Percentiles rank a stretch among this genome's conserved stretches.
phyloP scores from a whole-genome alignment of 208 protist genomes.

The Porcisia deanei region DNA sequence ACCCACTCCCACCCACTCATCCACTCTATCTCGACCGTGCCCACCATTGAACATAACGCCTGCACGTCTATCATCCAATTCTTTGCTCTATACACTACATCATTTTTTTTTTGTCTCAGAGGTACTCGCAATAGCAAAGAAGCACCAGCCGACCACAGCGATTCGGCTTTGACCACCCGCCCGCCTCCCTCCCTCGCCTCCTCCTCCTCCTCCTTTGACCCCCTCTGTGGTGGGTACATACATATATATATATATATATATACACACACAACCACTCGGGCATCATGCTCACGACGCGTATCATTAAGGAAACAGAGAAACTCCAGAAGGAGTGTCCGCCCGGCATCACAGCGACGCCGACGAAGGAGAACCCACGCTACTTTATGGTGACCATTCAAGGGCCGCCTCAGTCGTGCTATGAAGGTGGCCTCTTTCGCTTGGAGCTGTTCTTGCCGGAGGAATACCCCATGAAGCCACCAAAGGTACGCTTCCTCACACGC shows the following conservation, averaged over 20 bases:
- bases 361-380: slow-evolving; percentile 81
- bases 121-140: no score
- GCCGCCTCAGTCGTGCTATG: slow-evolving; percentile 89
- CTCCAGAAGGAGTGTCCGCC: slow-evolving; percentile 87
- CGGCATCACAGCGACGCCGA: slow-evolving; percentile 86
- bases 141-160: no score
- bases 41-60: no score
- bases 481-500: slow-evolving; percentile 98
- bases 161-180: no score
- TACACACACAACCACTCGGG: background rate
- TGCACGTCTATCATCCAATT: no score
- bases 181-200: background rate
- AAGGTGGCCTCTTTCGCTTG: slow-evolving; percentile 87
- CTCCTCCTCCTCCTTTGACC: background rate
- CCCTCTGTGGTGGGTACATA: background rate
- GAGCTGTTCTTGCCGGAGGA: slow-evolving; percentile 89
- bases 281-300: slow-evolving; percentile 67
- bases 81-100: no score
- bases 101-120: no score
- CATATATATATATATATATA: background rate
- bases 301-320: slow-evolving; percentile 93
- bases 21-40: no score
- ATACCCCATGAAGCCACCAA: slow-evolving; percentile 97
- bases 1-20: background rate
- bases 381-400: slow-evolving; percentile 90